Evolutionary conservation across 2,329 filamentous ascomycete genomes (phyloP), one percentile per base, ranked within the genome.

Genomic region (Penicillium hordei): DNA sequence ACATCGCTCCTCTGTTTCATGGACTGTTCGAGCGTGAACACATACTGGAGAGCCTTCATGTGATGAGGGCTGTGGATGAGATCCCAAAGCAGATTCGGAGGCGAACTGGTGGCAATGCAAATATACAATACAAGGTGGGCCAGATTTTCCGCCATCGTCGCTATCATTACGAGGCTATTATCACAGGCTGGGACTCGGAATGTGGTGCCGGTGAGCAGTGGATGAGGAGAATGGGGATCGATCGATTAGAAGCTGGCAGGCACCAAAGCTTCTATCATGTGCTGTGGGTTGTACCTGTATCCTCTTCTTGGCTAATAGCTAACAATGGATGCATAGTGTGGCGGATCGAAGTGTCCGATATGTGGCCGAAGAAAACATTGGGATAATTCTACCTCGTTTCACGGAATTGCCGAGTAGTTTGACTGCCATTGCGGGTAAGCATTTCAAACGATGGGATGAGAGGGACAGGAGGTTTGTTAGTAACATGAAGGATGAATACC

Each of bases 401-500:
- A 81, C 83, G 0, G 76, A 82, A n/a, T 75, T 83, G 25, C 79
- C 75, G 1, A 56, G 49, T 17, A 61, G 61, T 2, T 69, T 95
- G 60, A 82, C 91, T 69, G 80, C 81, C 45, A 75, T 90, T 64
- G 91, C 92, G 3, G 94, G 94, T 0, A 89, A 88, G 66, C 91
- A 90, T 73, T 97, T 99, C 74, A 95, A 91, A 74, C 82, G 91
- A 42, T 97, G 92, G 81, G 90, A 97, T 74, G 69, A 73, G 5
- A 78, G 77, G 34, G 80, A 76, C 0, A 85, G 85, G 64, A 80
- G 76, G 4, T 99, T 97, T 76, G 82, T 96, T 33, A 96, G 91
- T 66, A 97, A 97, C 73, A 80, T 90, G 52, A 76, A 77, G 65
- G 90, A 95, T 66, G 86, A 93, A 68, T 97, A 92, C 74, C 93